Percentiles rank a stretch among this genome's conserved stretches.
These are phyloP conservation scores for Saccharomycopsis sp. DNA, from an alignment of 805 yeast species.

Conservation along the genomic window DNA sequence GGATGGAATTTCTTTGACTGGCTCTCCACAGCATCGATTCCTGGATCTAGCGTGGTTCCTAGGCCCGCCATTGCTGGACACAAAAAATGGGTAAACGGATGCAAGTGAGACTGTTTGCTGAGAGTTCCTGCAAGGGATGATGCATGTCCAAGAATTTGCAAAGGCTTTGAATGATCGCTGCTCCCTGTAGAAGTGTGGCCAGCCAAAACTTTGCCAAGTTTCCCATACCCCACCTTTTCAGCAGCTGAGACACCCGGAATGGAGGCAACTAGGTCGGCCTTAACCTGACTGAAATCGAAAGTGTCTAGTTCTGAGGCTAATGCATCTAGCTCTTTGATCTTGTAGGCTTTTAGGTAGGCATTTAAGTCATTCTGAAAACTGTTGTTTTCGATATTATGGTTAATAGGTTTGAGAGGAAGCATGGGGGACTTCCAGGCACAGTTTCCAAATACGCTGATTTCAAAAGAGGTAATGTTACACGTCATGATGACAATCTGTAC, in stretches of 20 bases:
- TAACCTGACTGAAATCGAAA: slow-evolving; percentile 31
- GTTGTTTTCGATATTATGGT: slow-evolving; percentile 16
- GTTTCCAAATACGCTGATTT: slow-evolving; percentile 35
- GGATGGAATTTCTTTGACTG: slow-evolving; percentile 1
- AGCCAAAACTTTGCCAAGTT: background rate
- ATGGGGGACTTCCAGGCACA: slow-evolving; percentile 38
- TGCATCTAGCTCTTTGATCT: slow-evolving; percentile 20
- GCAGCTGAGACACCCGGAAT: slow-evolving; percentile 31
- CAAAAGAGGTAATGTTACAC: slow-evolving; percentile 34
- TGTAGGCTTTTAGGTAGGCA: slow-evolving; percentile 29
- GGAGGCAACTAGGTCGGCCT: slow-evolving; percentile 37
- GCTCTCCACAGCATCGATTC: background rate
- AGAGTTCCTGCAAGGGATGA: slow-evolving; percentile 37
- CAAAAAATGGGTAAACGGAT: slow-evolving; percentile 34
- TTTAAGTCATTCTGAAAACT: slow-evolving; percentile 30
- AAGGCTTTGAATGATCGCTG: slow-evolving; percentile 6
- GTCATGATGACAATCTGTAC: slow-evolving; percentile 37
- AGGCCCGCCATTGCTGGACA: slow-evolving; percentile 32
- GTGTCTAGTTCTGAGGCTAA: slow-evolving; percentile 23
- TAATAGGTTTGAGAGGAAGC: slow-evolving; percentile 21
- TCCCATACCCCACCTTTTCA: slow-evolving; percentile 30
- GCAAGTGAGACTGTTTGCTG: slow-evolving; percentile 21
- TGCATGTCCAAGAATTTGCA: slow-evolving; percentile 32
- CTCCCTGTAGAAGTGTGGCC: background rate
- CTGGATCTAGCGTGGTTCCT: slow-evolving; percentile 16